A percentile compares a stretch with the other conserved stretches of the same genome.
Evolutionary conservation across 352 stramenopile species (phyloP).

Genomic region (Phytopythium ostracodes): DNA sequence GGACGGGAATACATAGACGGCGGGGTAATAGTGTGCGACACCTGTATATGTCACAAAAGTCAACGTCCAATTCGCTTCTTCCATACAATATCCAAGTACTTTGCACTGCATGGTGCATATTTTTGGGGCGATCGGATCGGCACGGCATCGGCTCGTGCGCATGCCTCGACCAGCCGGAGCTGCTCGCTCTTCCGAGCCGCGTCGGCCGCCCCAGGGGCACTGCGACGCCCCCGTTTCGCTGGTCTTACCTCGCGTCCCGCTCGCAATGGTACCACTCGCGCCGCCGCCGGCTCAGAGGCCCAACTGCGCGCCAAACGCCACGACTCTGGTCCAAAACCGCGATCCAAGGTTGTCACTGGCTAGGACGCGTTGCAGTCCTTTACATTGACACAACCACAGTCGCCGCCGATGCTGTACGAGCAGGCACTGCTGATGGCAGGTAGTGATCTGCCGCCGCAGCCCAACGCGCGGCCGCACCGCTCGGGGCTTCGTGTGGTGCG

Average conservation of each 20-base stretch:
- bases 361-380: not conserved
- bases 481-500: not conserved
- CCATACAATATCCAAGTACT: not conserved
- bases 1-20: not conserved
- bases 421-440: conserved; percentile 1
- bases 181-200: not conserved
- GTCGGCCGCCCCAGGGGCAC: not conserved
- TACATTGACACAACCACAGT: too few species aligned
- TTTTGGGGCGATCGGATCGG: not conserved
- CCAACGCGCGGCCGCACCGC: not conserved
- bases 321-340: not conserved
- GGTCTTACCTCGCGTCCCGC: not conserved
- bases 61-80: not conserved
- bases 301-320: not conserved
- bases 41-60: not conserved
- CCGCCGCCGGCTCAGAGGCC: not conserved
- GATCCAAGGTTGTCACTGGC: too few species aligned
- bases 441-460: not conserved
- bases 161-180: not conserved
- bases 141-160: not conserved
- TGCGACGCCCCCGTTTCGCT: not conserved
- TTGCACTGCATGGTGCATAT: not conserved
- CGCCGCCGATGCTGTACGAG: not conserved
- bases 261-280: not conserved
- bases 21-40: not conserved